A percentile compares a stretch with the other conserved stretches of the same genome.
These are phyloP conservation scores for Metarhizium sp. DNA, from an alignment of 2,329 filamentous ascomycete genomes.

Conservation along the genomic window DNA sequence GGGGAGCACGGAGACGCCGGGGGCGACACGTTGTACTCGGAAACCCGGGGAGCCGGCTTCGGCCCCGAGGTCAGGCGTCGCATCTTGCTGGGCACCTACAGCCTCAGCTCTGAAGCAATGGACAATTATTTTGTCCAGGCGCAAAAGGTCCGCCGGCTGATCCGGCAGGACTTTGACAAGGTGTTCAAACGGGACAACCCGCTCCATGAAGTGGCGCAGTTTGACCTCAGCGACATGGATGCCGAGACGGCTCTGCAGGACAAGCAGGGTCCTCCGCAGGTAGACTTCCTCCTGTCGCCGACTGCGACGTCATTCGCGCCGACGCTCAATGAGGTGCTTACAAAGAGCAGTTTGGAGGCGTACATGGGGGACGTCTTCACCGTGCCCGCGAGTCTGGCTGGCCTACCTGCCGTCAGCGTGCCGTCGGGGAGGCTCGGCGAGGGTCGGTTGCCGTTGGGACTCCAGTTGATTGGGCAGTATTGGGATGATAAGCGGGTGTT, in stretches of 20 bases:
- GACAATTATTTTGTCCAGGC: constrained; percentile 97
- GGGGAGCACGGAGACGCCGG: constrained; percentile 41
- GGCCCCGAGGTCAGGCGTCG: constrained; percentile 78
- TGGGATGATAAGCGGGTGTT: constrained; percentile 63
- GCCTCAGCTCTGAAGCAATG: constrained; percentile 78
- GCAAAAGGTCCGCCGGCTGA: constrained; percentile 74
- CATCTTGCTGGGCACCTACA: constrained; percentile 84
- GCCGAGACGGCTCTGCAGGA: constrained; percentile 41
- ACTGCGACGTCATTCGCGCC: constrained; percentile 75
- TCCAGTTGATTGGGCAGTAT: constrained; percentile 76
- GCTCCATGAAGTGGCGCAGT: constrained; percentile 44
- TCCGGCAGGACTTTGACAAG: constrained; percentile 77
- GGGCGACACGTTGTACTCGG: constrained; percentile 62
- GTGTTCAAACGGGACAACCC: constrained; percentile 66
- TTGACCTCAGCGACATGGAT: constrained; percentile 52
- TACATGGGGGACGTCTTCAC: constrained; percentile 96
- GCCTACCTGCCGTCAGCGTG: constrained; percentile 79
- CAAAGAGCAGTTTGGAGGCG: constrained; percentile 53
- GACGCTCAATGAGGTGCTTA: constrained; percentile 45
- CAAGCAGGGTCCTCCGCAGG: constrained; percentile 50
- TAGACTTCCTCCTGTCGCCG: constrained; percentile 82
- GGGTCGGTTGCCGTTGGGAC: constrained; percentile 35
- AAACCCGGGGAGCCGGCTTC: constrained; percentile 64
- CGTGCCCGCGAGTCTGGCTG: constrained; percentile 86
- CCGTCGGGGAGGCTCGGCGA: constrained; percentile 36